Evolutionary conservation across 257 asterid species (phyloP).

Genomic region (Solanum paucissectum): DNA sequence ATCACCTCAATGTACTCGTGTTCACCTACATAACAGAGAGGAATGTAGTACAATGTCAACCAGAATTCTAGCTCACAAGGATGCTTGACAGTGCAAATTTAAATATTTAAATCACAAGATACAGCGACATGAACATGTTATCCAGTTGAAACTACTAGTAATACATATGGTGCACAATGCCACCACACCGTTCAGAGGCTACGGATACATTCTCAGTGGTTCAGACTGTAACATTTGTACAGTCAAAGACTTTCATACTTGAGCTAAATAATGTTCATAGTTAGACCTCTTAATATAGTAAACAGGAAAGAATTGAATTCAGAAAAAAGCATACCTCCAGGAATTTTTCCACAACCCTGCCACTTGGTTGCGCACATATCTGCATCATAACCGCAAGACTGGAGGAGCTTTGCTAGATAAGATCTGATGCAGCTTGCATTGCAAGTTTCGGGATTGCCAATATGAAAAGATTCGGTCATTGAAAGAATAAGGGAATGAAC

Average conservation of each 20-base stretch:
- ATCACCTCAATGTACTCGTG: constrained; percentile 38
- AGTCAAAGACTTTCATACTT: not conserved
- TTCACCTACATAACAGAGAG: constrained; percentile 19
- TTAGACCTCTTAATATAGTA: not conserved
- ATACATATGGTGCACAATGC: not conserved
- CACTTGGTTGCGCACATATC: constrained; percentile 37
- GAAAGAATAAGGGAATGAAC: constrained; percentile 35
- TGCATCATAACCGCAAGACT: constrained; percentile 36
- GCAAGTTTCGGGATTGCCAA: constrained; percentile 20
- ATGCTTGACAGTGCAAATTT: not conserved
- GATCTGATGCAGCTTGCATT: constrained; percentile 31
- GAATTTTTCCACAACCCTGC: constrained; percentile 31
- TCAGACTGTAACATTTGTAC: not conserved
- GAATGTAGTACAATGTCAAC: not conserved
- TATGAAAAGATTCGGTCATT: constrained; percentile 12
- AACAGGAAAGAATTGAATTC: not conserved
- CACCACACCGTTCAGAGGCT: not conserved
- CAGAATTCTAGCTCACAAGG: not conserved
- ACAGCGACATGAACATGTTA: not conserved
- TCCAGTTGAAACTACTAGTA: not conserved
- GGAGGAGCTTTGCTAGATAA: constrained; percentile 32
- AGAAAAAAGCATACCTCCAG: constrained; percentile 26
- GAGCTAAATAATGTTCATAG: not conserved
- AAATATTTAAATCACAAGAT: not conserved
- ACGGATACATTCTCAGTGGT: not conserved